A percentile compares a stretch with the other conserved stretches of the same genome.
phyloP scores from a whole-genome alignment of 768 basidiomycete genomes.

The Calocybe gangraenosa region DNA sequence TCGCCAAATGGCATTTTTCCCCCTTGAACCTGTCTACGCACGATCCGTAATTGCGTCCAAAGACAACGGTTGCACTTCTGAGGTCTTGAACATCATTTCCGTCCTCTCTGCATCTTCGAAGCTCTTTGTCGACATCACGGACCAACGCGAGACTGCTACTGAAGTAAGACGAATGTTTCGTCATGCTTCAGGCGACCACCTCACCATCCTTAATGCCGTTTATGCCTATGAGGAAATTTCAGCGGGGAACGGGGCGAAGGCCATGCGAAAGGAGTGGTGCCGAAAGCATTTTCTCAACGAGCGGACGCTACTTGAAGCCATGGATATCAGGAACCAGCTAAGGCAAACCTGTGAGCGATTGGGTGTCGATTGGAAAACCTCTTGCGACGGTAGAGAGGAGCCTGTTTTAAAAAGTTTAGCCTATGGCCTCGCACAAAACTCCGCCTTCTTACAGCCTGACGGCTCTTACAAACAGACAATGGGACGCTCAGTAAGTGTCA shows the following conservation, averaged over 20 bases:
- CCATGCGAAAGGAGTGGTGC: constrained; percentile 72
- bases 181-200: constrained; percentile 85
- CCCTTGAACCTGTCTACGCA: constrained; percentile 83
- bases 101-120: constrained; percentile 78
- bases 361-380: constrained; percentile 54
- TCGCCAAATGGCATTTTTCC: constrained; percentile 83
- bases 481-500: constrained; percentile 55
- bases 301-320: constrained; percentile 73
- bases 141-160: constrained; percentile 68
- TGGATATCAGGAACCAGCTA: constrained; percentile 79
- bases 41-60: constrained; percentile 78
- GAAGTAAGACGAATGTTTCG: constrained; percentile 75
- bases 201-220: constrained; percentile 84
- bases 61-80: constrained; percentile 64
- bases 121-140: constrained; percentile 73
- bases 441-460: constrained; percentile 81
- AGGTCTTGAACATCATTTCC: constrained; percentile 83
- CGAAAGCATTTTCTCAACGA: constrained; percentile 78
- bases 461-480: constrained; percentile 83
- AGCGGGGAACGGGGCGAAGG: constrained; percentile 36
- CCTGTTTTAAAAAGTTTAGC: constrained; percentile 69
- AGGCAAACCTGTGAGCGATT: constrained; percentile 56
- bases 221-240: constrained; percentile 75
- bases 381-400: constrained; percentile 62
- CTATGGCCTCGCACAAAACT: constrained; percentile 76